These are phyloP conservation scores for Leucocoprinus leucothites DNA, from an alignment of 768 basidiomycete genomes.

Conservation along the genomic window DNA sequence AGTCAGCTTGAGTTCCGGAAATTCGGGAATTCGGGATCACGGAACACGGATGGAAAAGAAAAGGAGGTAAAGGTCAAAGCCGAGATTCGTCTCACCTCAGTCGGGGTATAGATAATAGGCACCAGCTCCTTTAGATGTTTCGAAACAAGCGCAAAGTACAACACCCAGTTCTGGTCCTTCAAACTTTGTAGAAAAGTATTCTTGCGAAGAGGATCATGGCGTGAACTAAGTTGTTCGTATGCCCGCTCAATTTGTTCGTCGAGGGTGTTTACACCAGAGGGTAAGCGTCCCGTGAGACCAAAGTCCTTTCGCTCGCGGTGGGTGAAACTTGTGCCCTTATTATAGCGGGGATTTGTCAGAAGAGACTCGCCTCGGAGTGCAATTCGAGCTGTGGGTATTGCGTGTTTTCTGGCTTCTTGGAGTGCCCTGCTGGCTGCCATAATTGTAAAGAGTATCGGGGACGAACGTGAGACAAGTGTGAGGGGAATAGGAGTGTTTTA, in stretches of 20 bases:
- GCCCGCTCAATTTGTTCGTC: slow-evolving; percentile 78
- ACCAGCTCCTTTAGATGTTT: slow-evolving; percentile 61
- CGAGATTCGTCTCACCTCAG: slow-evolving; percentile 44
- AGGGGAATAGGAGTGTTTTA: not conserved
- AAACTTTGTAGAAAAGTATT: slow-evolving; percentile 76
- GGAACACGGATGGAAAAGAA: not conserved
- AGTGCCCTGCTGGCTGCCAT: slow-evolving; percentile 7
- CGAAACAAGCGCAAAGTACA: slow-evolving; percentile 69
- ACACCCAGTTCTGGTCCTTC: slow-evolving; percentile 78
- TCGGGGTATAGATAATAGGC: slow-evolving; percentile 80
- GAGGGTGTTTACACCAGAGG: slow-evolving; percentile 55
- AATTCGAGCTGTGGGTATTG: slow-evolving; percentile 32
- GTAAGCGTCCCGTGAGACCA: slow-evolving; percentile 52
- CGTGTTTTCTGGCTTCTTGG: slow-evolving; percentile 8
- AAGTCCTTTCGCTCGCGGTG: slow-evolving; percentile 64
- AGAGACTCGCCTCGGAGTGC: slow-evolving; percentile 61
- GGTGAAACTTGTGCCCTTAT: slow-evolving; percentile 82
- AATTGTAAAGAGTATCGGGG: not conserved
- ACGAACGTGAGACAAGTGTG: not conserved
- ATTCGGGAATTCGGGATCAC: not conserved
- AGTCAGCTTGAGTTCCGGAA: not conserved
- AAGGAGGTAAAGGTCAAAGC: not conserved
- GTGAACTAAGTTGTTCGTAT: slow-evolving; percentile 53
- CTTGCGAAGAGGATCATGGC: slow-evolving; percentile 42
- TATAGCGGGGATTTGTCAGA: slow-evolving; percentile 63